Evolutionary conservation across 257 asterid genomes (phyloP), one percentile per base, ranked within the genome.

Genomic region (Gentiana straminea): DNA sequence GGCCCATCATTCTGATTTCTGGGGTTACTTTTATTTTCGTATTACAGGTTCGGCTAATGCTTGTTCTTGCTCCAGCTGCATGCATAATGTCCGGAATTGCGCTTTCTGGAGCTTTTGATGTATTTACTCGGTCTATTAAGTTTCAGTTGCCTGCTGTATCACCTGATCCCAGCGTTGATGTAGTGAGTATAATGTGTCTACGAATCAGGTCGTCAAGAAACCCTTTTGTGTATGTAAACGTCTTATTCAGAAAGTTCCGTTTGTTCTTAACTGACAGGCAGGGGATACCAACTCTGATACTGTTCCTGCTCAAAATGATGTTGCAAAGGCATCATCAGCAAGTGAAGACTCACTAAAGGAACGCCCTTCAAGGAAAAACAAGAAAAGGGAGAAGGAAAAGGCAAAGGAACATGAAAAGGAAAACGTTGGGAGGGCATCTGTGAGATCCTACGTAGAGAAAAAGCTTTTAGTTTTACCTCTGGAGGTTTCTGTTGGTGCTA

Each of bases 21-120:
- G 47, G 48, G 32, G 24, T 52, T 50, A 66, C 63, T 62, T 54
- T 60, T 35, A 15, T 62, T 71, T 64, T 54, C 66, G 55, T 63
- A 70, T 70, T 68, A 46, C 79, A 86, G 99, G 99, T 88, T 60
- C 95, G 99, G 13, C 75, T 92, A 68, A 92, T 92, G 99, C 97
- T 92, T 68, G 99, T 92, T 46, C 89, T 92, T 59, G 99, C 99
- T 69, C 97, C 99, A 48, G 99, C 97, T 11, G 99, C 99, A 60
- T 92, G 99, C 75, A 86, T 92, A 72, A 78, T 92, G 97, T 92
- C 99, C 69, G 99, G 97, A 71, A 92, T 88, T 59, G 99, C 99
- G 59, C 95, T 92, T 63, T 92, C 99, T 5, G 86, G 83, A 76
- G 94, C 99, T 50, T 88, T 88, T 74, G 89, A 69, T 59, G 94